Percentiles rank a stretch among this genome's conserved stretches.
Conservation (phyloP, 1,284 basidiomycete genomes). For the Inonotus obliquus region DNA sequence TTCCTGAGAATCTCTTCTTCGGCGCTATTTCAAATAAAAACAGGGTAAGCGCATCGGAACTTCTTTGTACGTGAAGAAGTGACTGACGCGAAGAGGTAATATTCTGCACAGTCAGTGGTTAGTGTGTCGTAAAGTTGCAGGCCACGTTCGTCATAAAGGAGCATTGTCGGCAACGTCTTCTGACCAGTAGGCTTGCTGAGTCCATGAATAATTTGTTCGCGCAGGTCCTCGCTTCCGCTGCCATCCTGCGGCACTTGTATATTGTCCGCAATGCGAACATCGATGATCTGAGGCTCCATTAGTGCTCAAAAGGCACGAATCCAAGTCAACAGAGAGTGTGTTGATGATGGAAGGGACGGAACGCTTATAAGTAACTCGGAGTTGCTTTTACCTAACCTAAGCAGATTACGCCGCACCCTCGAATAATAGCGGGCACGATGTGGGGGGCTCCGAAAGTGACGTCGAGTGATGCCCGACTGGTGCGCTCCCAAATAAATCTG, state of each 20-base stretch:
- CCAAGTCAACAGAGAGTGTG: too few species aligned
- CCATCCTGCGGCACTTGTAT: conserved; percentile 20
- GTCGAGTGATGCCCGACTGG: neutral
- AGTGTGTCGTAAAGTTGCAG: conserved; percentile 82
- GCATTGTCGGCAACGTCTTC: conserved; percentile 76
- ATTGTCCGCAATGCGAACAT: conserved; percentile 6
- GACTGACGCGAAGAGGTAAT: conserved; percentile 57
- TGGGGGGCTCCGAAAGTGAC: neutral
- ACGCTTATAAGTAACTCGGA: neutral
- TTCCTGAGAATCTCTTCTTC: conserved; percentile 69
- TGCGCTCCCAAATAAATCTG: neutral
- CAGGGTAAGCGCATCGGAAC: conserved; percentile 45
- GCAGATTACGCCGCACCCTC: neutral
- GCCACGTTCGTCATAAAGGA: conserved; percentile 85
- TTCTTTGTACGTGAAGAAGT: neutral
- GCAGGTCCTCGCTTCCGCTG: conserved; percentile 31
- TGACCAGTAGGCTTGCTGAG: conserved; percentile 48
- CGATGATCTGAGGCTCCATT: conserved; percentile 5
- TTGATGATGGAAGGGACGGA: neutral
- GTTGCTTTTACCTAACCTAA: neutral
- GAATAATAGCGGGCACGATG: neutral
- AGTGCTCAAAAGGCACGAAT: neutral
- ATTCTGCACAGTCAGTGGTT: conserved; percentile 77
- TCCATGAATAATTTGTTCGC: conserved; percentile 48
- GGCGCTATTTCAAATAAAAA: conserved; percentile 32